Percentiles rank a stretch among this genome's conserved stretches.
Conservation (phyloP, 768 basidiomycete genomes). For the Xerocomellus chrysenteron region DNA sequence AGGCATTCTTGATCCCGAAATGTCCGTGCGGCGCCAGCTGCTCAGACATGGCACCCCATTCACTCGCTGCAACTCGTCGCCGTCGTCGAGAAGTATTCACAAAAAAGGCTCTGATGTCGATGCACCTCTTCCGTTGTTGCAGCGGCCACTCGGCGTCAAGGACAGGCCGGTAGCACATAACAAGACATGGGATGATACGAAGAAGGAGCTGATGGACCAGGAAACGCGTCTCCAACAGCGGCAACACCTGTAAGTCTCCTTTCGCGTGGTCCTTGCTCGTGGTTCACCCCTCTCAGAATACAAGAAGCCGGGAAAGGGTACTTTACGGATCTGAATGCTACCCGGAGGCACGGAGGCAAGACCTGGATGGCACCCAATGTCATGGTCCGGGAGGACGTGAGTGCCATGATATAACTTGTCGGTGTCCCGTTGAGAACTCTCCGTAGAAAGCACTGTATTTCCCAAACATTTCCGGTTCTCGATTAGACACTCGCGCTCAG, state of each 20-base stretch:
- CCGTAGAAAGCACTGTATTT: slow-evolving; percentile 87
- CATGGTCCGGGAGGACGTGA: slow-evolving; percentile 86
- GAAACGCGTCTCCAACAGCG: slow-evolving; percentile 72
- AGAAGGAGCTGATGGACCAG: slow-evolving; percentile 68
- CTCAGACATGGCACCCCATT: slow-evolving; percentile 6
- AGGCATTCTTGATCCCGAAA: slow-evolving; percentile 16
- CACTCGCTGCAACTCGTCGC: slow-evolving; percentile 23
- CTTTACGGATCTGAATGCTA: slow-evolving; percentile 83
- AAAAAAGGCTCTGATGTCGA: slow-evolving; percentile 1
- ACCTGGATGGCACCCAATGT: slow-evolving; percentile 91
- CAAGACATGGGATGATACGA: slow-evolving; percentile 59
- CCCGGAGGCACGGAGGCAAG: slow-evolving; percentile 84
- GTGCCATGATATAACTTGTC: slow-evolving; percentile 29
- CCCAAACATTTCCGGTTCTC: slow-evolving; percentile 78
- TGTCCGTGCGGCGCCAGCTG: slow-evolving; percentile 17
- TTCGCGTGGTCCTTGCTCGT: not conserved
- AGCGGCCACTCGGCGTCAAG: slow-evolving; percentile 73
- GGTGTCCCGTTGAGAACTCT: not conserved
- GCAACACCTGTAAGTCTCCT: slow-evolving; percentile 47
- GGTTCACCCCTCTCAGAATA: slow-evolving; percentile 39
- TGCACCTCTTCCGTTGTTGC: slow-evolving; percentile 40
- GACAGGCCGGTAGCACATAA: slow-evolving; percentile 61
- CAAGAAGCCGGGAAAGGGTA: slow-evolving; percentile 76
- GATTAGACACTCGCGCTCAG: slow-evolving; percentile 51
- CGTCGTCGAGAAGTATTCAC: slow-evolving; percentile 2